Evolutionary conservation across 495 filamentous ascomycete genomes (phyloP).

Genomic region (Daldinia bambusicola): DNA sequence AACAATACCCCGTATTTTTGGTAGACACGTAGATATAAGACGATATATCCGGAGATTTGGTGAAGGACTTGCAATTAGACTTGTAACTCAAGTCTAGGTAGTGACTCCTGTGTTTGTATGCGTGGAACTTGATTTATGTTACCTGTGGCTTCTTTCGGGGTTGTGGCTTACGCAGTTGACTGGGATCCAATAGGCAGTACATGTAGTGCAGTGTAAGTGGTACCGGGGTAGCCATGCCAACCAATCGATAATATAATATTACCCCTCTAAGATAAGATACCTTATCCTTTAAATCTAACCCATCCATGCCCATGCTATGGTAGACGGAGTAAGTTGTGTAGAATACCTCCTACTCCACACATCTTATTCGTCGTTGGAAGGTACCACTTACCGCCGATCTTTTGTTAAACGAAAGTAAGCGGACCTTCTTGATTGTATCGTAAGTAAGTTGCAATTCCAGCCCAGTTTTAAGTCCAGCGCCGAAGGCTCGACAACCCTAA

Average conservation of each 20-base stretch:
- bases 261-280: constrained; percentile 36
- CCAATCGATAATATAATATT: constrained; percentile 35
- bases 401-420: constrained; percentile 4
- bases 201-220: no score
- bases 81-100: no score
- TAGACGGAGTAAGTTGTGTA: neutral
- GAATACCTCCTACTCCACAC: constrained; percentile 11
- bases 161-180: constrained; percentile 17
- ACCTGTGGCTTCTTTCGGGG: constrained; percentile 14
- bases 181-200: no score
- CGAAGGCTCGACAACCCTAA: constrained; percentile 36
- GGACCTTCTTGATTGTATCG: constrained; percentile 18
- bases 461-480: constrained; percentile 33
- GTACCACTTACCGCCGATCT: constrained; percentile 21
- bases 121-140: neutral
- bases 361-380: neutral
- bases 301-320: neutral
- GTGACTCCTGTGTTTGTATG: no score
- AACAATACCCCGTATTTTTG: neutral
- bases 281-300: constrained; percentile 17
- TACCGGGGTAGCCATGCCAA: constrained; percentile 37
- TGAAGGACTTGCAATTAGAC: neutral
- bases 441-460: constrained; percentile 36
- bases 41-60: neutral
- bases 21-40: neutral